Base-by-base conservation (phyloP, 1,139 yeast genomes). In the Yamadazyma diospyri region DNA sequence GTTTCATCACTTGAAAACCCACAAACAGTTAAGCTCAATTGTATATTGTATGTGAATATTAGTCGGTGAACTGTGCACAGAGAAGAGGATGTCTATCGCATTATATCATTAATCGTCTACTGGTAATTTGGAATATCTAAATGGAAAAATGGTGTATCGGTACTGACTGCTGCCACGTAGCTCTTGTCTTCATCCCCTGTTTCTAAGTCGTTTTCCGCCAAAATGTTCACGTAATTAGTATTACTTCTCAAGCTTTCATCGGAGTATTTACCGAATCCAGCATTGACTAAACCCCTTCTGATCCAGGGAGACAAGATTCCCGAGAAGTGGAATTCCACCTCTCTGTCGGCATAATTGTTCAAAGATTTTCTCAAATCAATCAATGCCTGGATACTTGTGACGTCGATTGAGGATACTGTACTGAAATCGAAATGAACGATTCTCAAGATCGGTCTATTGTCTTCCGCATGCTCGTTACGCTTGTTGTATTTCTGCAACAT, bases 261-360 rank as follows among this genome's bases (percentile, higher is more conserved):
- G 18, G 61, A 64, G 37, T 70, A 69, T 25, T 75, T 67, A 33
- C 96, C 97, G 59, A 88, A 88, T 1, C 94, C 95, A 37, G 82
- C 81, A 46, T 78, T 76, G 30, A 82, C 55, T 45, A 89, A 70
- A 7, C 81, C 86, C 48, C 94, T 73, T 51, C 87, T 76, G 36
- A 85, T 75, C 97, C 97, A 88, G 7, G 92, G 88, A 36, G 86
- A 80, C 35, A 82, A 63, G 25, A 89, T 77, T 16, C 96, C 95
- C 10, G 86, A 78, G 54, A 89, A 88, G 56, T 89, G 97, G 61
- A 81, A 81, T 57, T 88, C 96, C 36, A 87, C 92, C 46, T 84
- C 89, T 39, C 83, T 69, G 51, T 85, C 89, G 25, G 94, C 85
- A 50, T 84, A 86, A 36, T 68, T 70, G 56, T 81, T 80, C 37